Evolutionary conservation across 495 filamentous ascomycete genomes (phyloP), one percentile per base, ranked within the genome.

Genomic region (Amphirosellinia nigrospora): DNA sequence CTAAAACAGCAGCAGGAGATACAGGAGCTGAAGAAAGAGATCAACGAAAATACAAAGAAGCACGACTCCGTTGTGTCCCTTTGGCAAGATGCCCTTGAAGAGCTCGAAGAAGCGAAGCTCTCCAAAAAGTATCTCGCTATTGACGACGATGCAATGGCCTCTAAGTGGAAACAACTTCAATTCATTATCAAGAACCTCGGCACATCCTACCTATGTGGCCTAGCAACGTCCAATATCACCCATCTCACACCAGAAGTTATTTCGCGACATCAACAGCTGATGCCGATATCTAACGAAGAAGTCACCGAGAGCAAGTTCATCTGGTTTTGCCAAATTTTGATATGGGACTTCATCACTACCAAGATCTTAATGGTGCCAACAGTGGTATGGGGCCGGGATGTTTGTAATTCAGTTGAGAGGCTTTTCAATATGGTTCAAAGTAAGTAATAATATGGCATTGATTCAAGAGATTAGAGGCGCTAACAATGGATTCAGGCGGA

Each of bases 121-220:
- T 64, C 61, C 13, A 48, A 45, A 8, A 48, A 34, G 61, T 30
- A 3, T 45, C 61, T 64, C 28, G 16, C 16, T 10, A 4, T 64
- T n/a, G 61, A 48, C 21, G 61, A 64, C 10, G 61, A 64, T 38
- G 16, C 8, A 11, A 45, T 64, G 38, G 5, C 61, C 8, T 64
- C 61, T 10, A 34, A 48, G 39, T 64, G 61, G 61, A 64, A 45
- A 26, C 61, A 64, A 6, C 61, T 64, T 46, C 61, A 30, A 3
- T 64, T 64, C 19, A 4, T 64, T 21, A 48, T 34, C 41, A 64
- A 34, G 8, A 64, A 26, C 7, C 41, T 64, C 39, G 34, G 39
- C 10, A 45, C 26, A 32, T 19, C 26, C 2, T 38, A 34, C 4
- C 13, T 48, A 15, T 19, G 48, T 16, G 39, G 36, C 28, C 4